phyloP scores from a whole-genome alignment of 2,329 filamentous ascomycete species.

The Aureobasidium zeae region DNA sequence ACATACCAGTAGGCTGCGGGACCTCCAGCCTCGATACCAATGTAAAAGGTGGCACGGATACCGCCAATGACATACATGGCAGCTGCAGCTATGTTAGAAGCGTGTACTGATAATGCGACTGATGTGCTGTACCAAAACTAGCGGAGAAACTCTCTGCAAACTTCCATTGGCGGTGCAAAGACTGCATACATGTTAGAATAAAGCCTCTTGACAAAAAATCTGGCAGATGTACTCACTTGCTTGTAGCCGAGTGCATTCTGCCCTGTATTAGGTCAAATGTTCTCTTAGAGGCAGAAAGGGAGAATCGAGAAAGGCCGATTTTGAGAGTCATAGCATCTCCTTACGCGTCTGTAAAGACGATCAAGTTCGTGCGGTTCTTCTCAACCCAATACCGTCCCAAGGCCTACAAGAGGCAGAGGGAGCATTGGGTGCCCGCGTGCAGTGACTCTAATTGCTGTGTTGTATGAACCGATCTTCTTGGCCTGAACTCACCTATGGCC shows the following conservation, averaged over 20 bases:
- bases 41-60: constrained; percentile 52
- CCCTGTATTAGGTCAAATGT: constrained; percentile 19
- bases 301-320: constrained; percentile 19
- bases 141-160: constrained; percentile 52
- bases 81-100: constrained; percentile 32
- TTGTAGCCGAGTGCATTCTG: constrained; percentile 47
- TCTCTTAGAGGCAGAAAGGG: constrained; percentile 7
- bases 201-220: background rate
- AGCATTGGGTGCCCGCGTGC: constrained; percentile 29
- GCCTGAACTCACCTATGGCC: constrained; percentile 24
- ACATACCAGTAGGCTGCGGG: constrained; percentile 51
- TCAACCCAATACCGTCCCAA: constrained; percentile 25
- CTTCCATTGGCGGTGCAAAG: constrained; percentile 48
- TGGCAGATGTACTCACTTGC: constrained; percentile 35
- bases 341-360: constrained; percentile 33
- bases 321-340: constrained; percentile 31
- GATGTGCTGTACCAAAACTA: constrained; percentile 41
- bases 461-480: constrained; percentile 10
- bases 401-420: constrained; percentile 14
- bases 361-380: constrained; percentile 33
- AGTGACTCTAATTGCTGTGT: constrained; percentile 24
- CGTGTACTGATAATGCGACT: background rate
- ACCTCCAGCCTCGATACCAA: constrained; percentile 52
- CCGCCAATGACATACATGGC: constrained; percentile 54
- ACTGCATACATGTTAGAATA: constrained; percentile 30